Evolutionary conservation across 345 rosid genomes (phyloP).

Genomic region (Gossypium mustelinum): DNA sequence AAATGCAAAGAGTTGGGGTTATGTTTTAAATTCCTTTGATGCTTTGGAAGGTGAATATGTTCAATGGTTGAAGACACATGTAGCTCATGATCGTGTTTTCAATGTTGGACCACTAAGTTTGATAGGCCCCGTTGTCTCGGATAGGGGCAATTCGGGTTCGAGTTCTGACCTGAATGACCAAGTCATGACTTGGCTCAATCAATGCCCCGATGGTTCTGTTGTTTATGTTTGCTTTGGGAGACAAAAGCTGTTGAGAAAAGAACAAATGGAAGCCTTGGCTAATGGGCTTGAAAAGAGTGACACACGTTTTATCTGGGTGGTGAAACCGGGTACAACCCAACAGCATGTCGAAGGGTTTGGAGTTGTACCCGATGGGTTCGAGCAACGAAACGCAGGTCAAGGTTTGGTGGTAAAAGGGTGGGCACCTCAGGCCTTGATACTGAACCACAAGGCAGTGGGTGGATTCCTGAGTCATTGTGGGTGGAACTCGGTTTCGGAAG

Average conservation of each 20-base stretch:
- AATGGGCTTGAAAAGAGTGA: constrained; percentile 50
- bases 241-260: constrained; percentile 35
- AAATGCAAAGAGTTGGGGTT: constrained; percentile 41
- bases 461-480: constrained; percentile 71
- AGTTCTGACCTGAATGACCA: not conserved
- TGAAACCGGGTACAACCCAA: constrained; percentile 28
- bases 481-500: constrained; percentile 71
- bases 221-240: constrained; percentile 67
- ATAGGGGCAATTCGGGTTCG: not conserved
- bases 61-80: constrained; percentile 28
- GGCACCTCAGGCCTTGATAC: constrained; percentile 51
- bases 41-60: constrained; percentile 40
- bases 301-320: constrained; percentile 56
- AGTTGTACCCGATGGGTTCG: constrained; percentile 40
- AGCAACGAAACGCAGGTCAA: constrained; percentile 30
- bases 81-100: constrained; percentile 48
- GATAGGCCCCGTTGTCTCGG: constrained; percentile 28
- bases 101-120: constrained; percentile 54
- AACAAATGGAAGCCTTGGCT: constrained; percentile 49
- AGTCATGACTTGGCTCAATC: constrained; percentile 49
- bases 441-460: constrained; percentile 54
- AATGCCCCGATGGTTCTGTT: constrained; percentile 48
- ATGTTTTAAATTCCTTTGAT: constrained; percentile 41
- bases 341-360: constrained; percentile 23
- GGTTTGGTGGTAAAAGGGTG: constrained; percentile 50